These are phyloP conservation scores for Diaporthe sp. DNA, from an alignment of 2,329 filamentous ascomycete genomes.

Conservation along the genomic window DNA sequence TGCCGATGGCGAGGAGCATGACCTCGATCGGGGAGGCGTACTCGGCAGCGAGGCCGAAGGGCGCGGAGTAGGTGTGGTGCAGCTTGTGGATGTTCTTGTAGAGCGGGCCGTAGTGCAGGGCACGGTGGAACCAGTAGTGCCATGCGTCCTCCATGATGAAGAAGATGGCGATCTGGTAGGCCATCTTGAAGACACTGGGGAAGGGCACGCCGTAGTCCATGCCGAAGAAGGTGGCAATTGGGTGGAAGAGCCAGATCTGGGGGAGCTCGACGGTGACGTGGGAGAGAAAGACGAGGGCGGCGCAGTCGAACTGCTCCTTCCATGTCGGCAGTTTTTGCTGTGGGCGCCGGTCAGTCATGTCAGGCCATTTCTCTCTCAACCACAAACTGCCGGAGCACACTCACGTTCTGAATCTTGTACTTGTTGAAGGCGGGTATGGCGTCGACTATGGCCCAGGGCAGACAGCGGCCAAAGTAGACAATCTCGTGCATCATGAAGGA, in stretches of 20 bases:
- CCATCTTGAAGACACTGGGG: constrained; percentile 87
- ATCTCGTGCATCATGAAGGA: constrained; percentile 95
- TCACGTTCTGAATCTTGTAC: constrained; percentile 93
- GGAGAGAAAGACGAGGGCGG: constrained; percentile 89
- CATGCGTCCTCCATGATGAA: constrained; percentile 97
- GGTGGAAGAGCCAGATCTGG: constrained; percentile 99
- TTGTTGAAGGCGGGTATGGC: constrained; percentile 87
- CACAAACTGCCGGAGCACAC: constrained; percentile 48
- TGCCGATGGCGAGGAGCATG: constrained; percentile 92
- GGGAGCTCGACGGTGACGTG: constrained; percentile 99
- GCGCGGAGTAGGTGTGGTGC: constrained; percentile 98
- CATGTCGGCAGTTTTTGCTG: constrained; percentile 88
- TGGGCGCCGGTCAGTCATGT: constrained; percentile 44
- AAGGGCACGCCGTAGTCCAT: constrained; percentile 92
- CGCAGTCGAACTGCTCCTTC: constrained; percentile 95
- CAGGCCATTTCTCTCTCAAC: constrained; percentile 17
- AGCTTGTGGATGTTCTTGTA: constrained; percentile 99
- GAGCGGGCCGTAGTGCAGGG: constrained; percentile 92
- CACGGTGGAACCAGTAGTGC: constrained; percentile 98
- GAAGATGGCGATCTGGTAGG: constrained; percentile 91
- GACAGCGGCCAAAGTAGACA: constrained; percentile 91
- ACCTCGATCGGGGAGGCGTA: constrained; percentile 98
- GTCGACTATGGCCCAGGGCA: constrained; percentile 96
- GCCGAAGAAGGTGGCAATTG: constrained; percentile 92
- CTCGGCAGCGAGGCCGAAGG: constrained; percentile 95